Conservation (phyloP, 306 rosid genomes). For the Fragaria iinumae region DNA sequence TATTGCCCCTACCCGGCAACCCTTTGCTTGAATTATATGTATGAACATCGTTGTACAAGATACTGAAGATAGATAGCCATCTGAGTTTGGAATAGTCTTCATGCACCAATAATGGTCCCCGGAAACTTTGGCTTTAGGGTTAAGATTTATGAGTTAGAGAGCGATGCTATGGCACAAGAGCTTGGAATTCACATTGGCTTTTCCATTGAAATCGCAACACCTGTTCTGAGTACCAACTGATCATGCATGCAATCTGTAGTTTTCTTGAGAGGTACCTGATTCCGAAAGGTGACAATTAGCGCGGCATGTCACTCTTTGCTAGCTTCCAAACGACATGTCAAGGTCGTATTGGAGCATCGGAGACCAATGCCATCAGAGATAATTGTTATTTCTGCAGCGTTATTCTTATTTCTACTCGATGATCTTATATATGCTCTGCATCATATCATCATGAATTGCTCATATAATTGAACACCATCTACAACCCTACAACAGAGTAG, state of each 20-base stretch:
- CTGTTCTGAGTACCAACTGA: constrained; percentile 7
- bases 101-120: neutral
- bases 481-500: neutral
- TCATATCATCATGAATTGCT: neutral
- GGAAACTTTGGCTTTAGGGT: neutral
- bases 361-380: neutral
- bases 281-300: constrained; percentile 14
- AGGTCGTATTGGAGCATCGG: neutral
- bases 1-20: neutral
- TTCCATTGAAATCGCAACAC: constrained; percentile 3
- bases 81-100: neutral
- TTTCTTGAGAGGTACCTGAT: constrained; percentile 24
- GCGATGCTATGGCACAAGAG: neutral
- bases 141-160: neutral
- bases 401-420: neutral
- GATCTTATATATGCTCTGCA: neutral
- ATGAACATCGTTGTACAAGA: neutral
- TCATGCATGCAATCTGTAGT: constrained; percentile 20
- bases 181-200: neutral
- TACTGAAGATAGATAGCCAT: neutral
- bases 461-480: neutral
- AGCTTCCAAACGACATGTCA: constrained; percentile 19
- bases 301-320: neutral
- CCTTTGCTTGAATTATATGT: neutral
- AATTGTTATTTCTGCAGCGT: neutral